Conservation (phyloP, 331 rosid species). For the Saraca asoca region DNA sequence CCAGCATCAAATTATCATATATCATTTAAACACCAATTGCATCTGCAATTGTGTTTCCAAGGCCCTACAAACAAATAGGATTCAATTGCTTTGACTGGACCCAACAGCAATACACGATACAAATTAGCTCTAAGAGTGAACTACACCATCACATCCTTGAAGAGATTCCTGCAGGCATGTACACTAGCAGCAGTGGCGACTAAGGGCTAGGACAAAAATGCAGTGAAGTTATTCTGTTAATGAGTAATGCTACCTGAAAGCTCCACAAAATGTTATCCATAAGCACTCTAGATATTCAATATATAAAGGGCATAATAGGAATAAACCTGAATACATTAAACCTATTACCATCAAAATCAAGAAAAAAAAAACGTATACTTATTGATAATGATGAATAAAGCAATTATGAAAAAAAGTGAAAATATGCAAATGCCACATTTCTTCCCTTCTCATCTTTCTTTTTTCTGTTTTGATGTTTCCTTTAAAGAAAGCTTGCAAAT, state of each 20-base stretch:
- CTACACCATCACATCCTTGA: neutral
- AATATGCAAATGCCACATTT: slow-evolving; percentile 8
- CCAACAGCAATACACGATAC: neutral
- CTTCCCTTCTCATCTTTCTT: slow-evolving; percentile 31
- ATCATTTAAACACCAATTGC: slow-evolving; percentile 14
- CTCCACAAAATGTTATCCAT: slow-evolving; percentile 34
- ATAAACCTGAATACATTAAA: slow-evolving; percentile 8
- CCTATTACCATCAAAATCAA: slow-evolving; percentile 8
- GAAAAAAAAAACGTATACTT: slow-evolving; percentile 25
- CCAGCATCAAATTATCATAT: neutral
- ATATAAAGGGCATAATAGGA: slow-evolving; percentile 22
- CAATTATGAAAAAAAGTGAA: slow-evolving; percentile 18
- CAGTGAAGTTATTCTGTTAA: slow-evolving; percentile 3
- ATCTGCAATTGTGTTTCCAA: neutral
- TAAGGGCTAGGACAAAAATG: slow-evolving; percentile 1
- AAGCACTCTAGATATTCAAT: slow-evolving; percentile 33
- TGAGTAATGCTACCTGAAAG: slow-evolving; percentile 24
- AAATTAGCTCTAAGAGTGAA: neutral
- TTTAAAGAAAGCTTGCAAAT: slow-evolving; percentile 35
- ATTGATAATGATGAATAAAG: slow-evolving; percentile 26
- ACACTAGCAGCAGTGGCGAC: slow-evolving; percentile 10
- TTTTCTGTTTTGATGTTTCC: slow-evolving; percentile 39
- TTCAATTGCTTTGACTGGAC: neutral
- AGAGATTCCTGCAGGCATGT: slow-evolving; percentile 5
- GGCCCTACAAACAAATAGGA: neutral